Evolutionary conservation across 2,329 filamentous ascomycete species (phyloP).

Genomic region (Ceratocystis cacaofunesta): DNA sequence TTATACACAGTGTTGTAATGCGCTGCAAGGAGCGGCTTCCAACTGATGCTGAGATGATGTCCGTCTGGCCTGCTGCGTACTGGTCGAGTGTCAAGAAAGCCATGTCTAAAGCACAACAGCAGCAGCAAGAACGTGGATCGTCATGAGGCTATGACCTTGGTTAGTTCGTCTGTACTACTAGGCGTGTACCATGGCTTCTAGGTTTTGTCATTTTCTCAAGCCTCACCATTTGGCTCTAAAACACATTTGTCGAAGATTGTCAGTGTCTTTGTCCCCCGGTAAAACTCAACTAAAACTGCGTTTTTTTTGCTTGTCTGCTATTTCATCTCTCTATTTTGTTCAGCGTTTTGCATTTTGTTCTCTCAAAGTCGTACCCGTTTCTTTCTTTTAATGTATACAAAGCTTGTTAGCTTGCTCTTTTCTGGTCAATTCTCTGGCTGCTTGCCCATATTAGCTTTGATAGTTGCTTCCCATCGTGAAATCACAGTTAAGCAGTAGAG

Average conservation of each 20-base stretch:
- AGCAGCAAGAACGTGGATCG: slow-evolving; percentile 5
- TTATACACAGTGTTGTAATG: slow-evolving; percentile 47
- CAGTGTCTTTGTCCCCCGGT: not conserved
- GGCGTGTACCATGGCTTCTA: not conserved
- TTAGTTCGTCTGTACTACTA: not conserved
- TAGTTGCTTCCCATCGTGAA: not conserved
- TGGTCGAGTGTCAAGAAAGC: slow-evolving; percentile 44
- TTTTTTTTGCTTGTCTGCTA: not conserved
- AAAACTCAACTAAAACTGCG: not conserved
- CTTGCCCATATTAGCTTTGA: not conserved
- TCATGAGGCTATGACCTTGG: not conserved
- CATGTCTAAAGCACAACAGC: slow-evolving; percentile 20
- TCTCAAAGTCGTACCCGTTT: not conserved
- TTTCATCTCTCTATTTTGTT: not conserved
- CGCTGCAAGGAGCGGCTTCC: slow-evolving; percentile 45
- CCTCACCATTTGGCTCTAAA: not conserved
- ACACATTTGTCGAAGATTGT: too few species aligned
- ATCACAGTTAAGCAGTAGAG: not conserved
- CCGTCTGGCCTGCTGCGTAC: slow-evolving; percentile 45
- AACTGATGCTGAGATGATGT: slow-evolving; percentile 40
- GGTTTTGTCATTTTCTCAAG: not conserved
- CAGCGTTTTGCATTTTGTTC: not conserved
- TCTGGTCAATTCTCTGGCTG: not conserved
- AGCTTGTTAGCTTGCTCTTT: not conserved
- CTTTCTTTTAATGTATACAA: not conserved